Evolutionary conservation across 2,329 filamentous ascomycete species (phyloP).

Genomic region (Venturia asperata): DNA sequence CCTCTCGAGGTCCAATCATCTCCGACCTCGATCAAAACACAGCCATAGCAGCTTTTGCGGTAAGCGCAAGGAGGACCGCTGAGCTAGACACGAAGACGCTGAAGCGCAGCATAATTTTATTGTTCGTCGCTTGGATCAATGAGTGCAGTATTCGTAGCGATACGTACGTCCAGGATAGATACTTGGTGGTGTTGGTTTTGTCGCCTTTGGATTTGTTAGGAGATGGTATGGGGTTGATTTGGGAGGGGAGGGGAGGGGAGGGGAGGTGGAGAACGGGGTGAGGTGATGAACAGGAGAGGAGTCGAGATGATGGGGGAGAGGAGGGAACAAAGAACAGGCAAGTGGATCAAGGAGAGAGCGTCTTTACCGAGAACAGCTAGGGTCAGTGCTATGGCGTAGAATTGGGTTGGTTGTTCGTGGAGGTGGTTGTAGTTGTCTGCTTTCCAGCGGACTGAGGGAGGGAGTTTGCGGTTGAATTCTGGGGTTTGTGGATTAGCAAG

Average conservation of each 20-base stretch:
- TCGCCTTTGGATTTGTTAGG: background rate
- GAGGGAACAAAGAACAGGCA: background rate
- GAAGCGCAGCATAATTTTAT: slow-evolving; percentile 34
- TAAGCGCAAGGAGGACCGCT: slow-evolving; percentile 29
- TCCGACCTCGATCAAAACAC: background rate
- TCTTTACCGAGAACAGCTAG: slow-evolving; percentile 27
- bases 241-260: background rate
- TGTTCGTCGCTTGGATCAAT: slow-evolving; percentile 34
- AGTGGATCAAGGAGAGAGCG: too few relatives aligned
- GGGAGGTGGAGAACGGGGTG: background rate
- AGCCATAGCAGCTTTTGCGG: slow-evolving; percentile 22
- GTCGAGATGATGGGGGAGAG: background rate
- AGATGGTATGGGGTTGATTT: background rate
- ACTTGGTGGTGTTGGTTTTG: background rate
- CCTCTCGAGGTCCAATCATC: too few relatives aligned
- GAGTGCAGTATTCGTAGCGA: slow-evolving; percentile 36
- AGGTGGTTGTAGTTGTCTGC: slow-evolving; percentile 41
- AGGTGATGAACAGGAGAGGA: background rate
- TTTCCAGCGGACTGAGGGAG: slow-evolving; percentile 28
- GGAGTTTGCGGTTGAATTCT: slow-evolving; percentile 27
- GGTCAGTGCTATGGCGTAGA: slow-evolving; percentile 34
- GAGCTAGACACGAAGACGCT: slow-evolving; percentile 30
- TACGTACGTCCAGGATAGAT: slow-evolving; percentile 39
- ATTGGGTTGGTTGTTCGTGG: slow-evolving; percentile 40
- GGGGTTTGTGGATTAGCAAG: slow-evolving; percentile 21